A percentile compares a stretch with the other conserved stretches of the same genome.
phyloP scores from a whole-genome alignment of 164 flowering plant species.

The Taxillus chinensis region DNA sequence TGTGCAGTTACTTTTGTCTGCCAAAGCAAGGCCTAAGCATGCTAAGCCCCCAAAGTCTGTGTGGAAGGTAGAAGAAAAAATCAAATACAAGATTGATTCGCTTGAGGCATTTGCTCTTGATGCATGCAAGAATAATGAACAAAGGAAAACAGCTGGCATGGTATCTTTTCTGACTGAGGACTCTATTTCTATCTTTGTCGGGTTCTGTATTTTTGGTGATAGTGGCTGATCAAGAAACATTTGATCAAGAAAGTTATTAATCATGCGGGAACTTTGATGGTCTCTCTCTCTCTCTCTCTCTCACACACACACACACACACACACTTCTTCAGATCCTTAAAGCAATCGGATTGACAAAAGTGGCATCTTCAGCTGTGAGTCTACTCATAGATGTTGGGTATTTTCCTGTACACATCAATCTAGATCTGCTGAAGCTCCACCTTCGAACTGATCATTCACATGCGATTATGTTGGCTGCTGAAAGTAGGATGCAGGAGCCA shows the following conservation, averaged over 20 bases:
- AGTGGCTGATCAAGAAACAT: neutral
- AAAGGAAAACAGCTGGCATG: constrained; percentile 67
- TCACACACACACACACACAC: too few species aligned
- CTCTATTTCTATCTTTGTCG: neutral
- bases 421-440: constrained; percentile 65
- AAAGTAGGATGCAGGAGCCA: constrained; percentile 42
- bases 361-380: constrained; percentile 67
- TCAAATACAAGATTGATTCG: constrained; percentile 38
- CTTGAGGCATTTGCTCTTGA: constrained; percentile 81
- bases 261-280: too few species aligned
- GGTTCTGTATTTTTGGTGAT: neutral
- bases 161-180: constrained; percentile 25
- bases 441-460: constrained; percentile 55
- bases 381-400: constrained; percentile 84
- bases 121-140: constrained; percentile 57
- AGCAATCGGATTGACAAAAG: constrained; percentile 65
- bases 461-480: constrained; percentile 56
- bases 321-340: constrained; percentile 47
- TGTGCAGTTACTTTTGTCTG: constrained; percentile 50
- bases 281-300: too few species aligned
- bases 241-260: too few species aligned
- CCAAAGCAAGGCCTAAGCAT: constrained; percentile 49
- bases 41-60: constrained; percentile 64
- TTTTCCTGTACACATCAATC: constrained; percentile 89
- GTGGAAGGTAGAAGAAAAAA: constrained; percentile 62